These are phyloP conservation scores for Backusella tuberculispora DNA, from an alignment of 192 early-diverging fungal genomes.

Conservation along the genomic window DNA sequence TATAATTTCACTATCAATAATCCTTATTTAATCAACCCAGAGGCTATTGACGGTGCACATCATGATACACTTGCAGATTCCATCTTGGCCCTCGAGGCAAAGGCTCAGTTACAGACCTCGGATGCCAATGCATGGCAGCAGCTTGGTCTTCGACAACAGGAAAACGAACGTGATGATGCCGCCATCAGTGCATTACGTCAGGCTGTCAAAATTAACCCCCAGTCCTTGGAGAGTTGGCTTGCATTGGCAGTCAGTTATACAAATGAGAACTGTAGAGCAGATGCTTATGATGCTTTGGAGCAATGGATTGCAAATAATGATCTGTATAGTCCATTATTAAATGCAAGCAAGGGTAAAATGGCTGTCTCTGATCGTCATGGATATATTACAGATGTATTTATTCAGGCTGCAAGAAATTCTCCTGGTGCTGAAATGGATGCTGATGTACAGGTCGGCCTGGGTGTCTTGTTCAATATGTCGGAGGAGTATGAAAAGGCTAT, in stretches of 20 bases:
- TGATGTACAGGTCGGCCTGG: conserved; percentile 93
- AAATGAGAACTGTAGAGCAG: conserved; percentile 82
- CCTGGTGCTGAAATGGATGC: conserved; percentile 80
- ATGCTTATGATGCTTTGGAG: conserved; percentile 89
- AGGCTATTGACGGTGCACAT: conserved; percentile 49
- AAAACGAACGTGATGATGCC: conserved; percentile 92
- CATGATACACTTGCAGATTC: conserved; percentile 80
- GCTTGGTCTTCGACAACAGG: conserved; percentile 89
- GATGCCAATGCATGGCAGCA: conserved; percentile 83
- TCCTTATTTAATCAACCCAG: conserved; percentile 63
- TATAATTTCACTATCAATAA: conserved; percentile 83
- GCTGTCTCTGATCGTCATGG: conserved; percentile 58
- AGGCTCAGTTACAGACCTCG: conserved; percentile 76
- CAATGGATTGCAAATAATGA: conserved; percentile 77
- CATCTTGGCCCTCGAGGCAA: conserved; percentile 87
- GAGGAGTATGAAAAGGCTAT: conserved; percentile 93
- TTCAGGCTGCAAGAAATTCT: conserved; percentile 72
- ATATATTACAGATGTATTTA: conserved; percentile 71
- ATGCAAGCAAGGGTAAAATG: conserved; percentile 44
- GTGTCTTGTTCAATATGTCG: conserved; percentile 93
- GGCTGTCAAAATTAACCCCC: conserved; percentile 74
- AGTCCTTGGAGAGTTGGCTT: conserved; percentile 78
- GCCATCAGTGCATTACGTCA: conserved; percentile 89
- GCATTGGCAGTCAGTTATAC: conserved; percentile 91
- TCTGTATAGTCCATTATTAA: conserved; percentile 35